phyloP scores from a whole-genome alignment of 1,284 basidiomycete genomes.

The Rhodofomes roseus region DNA sequence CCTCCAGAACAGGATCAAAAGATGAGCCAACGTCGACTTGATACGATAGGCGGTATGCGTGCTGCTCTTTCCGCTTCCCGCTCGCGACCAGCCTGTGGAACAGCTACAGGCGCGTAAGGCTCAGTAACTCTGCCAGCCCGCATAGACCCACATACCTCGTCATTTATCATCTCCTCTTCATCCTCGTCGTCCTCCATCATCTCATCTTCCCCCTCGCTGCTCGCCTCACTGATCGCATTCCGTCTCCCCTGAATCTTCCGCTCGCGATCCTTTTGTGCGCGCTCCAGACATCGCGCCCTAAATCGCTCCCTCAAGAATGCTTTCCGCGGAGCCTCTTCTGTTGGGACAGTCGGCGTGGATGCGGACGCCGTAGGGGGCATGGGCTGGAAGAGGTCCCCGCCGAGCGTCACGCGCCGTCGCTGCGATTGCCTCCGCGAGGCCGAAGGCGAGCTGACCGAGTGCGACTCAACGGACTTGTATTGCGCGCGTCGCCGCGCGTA shows the following conservation, averaged over 20 bases:
- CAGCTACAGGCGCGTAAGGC: conserved; percentile 50
- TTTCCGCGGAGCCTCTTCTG: conserved; percentile 38
- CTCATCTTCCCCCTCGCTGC: conserved; percentile 52
- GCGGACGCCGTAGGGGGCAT: background rate
- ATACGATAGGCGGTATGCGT: conserved; percentile 58
- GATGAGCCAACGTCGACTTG: conserved; percentile 69
- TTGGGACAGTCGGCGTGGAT: conserved; percentile 3
- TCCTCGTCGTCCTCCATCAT: conserved; percentile 47
- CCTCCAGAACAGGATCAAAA: conserved; percentile 66
- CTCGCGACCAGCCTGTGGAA: conserved; percentile 59
- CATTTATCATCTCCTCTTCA: conserved; percentile 50
- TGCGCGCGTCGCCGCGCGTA: conserved; percentile 23
- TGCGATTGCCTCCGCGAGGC: conserved; percentile 11
- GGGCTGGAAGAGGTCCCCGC: background rate
- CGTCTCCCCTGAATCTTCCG: conserved; percentile 40
- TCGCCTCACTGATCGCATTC: conserved; percentile 31
- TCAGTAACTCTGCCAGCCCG: no score
- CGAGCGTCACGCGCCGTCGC: conserved; percentile 7
- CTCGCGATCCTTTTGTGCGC: conserved; percentile 50
- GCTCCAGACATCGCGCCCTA: conserved; percentile 54
- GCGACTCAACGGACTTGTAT: conserved; percentile 25
- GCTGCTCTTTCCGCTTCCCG: conserved; percentile 41
- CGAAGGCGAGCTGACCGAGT: conserved; percentile 15
- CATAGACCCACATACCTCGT: conserved; percentile 47
- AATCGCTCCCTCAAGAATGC: conserved; percentile 58